Evolutionary conservation across 2,329 filamentous ascomycete species (phyloP), one percentile per base, ranked within the genome.

Genomic region (Lithohypha guttulata): DNA sequence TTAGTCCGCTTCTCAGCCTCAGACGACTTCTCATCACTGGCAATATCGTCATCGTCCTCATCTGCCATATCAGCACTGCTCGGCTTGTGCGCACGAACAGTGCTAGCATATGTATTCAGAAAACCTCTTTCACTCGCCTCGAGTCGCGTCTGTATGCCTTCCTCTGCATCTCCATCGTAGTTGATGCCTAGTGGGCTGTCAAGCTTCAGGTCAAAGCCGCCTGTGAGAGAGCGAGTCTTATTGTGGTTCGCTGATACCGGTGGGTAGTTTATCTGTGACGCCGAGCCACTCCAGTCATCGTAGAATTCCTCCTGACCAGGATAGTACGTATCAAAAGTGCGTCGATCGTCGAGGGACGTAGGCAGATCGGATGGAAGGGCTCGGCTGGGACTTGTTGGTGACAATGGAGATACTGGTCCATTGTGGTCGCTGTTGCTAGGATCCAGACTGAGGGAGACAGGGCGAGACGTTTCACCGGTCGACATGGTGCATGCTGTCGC

Each of bases 51-150:
- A 56, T 93, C 86, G 52, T 91, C 79, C 18, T 77, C 74, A 21
- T 74, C 33, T 62, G 42, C 61, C 56, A 20, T 66, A 64, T 39
- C 71, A 78, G 10, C 27, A 14, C 42, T 84, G 79, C 48, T 81
- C 76, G 53, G 93, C 80, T 18, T 84, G 83, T 95, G 89, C 27
- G 85, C 84, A 28, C 87, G 86, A 40, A 96, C 72, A 89, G 96
- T 96, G 63, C 94, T 85, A 71, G 93, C 87, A 40, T 96, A 68
- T 45, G 87, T 96, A 63, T 94, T 85, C 72, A 94, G 87, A 40
- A 96, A 68, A 45, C 87, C 76, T 30, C 79, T 76, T 57, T 96
- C 91, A 60, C 82, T 94, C 54, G 94, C 84, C 53, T 78, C 73
- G 41, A 75, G 58, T 43, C 67, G 65, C 43, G 65, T 63, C 27